Percentiles rank a stretch among this genome's conserved stretches.
phyloP scores from a whole-genome alignment of 805 yeast species.

The Teunomyces gatunensis region DNA sequence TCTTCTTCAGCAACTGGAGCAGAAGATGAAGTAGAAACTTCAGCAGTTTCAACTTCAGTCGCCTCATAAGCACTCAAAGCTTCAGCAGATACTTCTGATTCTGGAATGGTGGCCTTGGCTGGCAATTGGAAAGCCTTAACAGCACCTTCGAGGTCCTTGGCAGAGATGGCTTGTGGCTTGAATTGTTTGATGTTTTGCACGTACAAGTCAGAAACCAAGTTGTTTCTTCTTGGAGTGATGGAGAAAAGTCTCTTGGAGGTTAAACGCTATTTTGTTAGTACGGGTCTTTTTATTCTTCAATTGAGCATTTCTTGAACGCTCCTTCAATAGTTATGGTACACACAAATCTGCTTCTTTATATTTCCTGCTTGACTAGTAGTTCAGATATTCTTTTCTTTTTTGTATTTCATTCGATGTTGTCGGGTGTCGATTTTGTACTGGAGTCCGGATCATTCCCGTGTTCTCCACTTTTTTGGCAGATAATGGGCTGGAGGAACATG shows the following conservation, averaged over 20 bases:
- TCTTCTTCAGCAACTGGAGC: constrained; percentile 58
- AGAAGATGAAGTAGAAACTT: constrained; percentile 29
- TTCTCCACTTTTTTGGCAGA: no score
- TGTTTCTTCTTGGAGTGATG: constrained; percentile 41
- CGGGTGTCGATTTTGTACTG: background rate
- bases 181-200: constrained; percentile 82
- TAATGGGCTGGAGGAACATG: background rate
- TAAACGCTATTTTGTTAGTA: constrained; percentile 24
- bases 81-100: constrained; percentile 65
- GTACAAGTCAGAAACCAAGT: constrained; percentile 82
- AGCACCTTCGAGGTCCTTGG: constrained; percentile 71
- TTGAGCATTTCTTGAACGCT: background rate
- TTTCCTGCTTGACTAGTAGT: no score
- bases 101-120: constrained; percentile 71
- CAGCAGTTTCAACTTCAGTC: constrained; percentile 67
- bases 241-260: constrained; percentile 42
- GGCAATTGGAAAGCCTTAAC: constrained; percentile 86
- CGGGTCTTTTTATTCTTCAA: background rate
- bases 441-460: background rate
- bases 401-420: background rate
- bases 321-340: background rate
- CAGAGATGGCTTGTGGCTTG: constrained; percentile 76
- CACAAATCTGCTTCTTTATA: no score
- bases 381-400: background rate
- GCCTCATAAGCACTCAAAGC: constrained; percentile 68